phyloP scores from a whole-genome alignment of 371 early-diverging fungal genomes.

The Mortierella sp. region DNA sequence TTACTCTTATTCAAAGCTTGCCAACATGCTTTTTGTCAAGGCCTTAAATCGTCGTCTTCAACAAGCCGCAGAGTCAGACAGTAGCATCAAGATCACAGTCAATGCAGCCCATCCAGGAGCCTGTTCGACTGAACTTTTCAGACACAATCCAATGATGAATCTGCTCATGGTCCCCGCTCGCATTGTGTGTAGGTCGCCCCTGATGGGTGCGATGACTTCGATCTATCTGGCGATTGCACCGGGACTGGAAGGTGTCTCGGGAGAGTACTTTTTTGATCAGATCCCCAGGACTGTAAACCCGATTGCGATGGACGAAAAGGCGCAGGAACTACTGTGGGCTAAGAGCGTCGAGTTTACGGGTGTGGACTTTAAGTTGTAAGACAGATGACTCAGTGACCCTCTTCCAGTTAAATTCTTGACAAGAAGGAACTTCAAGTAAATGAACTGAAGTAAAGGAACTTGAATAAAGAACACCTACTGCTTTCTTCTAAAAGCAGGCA shows the following conservation, averaged over 20 bases:
- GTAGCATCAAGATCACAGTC: slow-evolving; percentile 48
- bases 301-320: slow-evolving; percentile 20
- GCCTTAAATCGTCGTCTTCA: slow-evolving; percentile 57
- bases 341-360: slow-evolving; percentile 48
- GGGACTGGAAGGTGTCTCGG: slow-evolving; percentile 54
- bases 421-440: too few relatives aligned
- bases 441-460: too few relatives aligned
- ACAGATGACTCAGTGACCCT: not conserved
- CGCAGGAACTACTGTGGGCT: slow-evolving; percentile 40
- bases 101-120: slow-evolving; percentile 68
- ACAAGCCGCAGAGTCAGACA: slow-evolving; percentile 13
- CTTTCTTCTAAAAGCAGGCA: too few relatives aligned
- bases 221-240: slow-evolving; percentile 60
- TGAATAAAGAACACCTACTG: too few relatives aligned
- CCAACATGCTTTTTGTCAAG: slow-evolving; percentile 68
- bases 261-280: slow-evolving; percentile 55
- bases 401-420: too few relatives aligned
- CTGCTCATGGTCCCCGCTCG: slow-evolving; percentile 13
- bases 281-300: slow-evolving; percentile 31
- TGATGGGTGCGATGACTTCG: slow-evolving; percentile 59
- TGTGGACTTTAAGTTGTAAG: slow-evolving; percentile 23
- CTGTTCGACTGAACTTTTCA: slow-evolving; percentile 57
- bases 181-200: slow-evolving; percentile 35
- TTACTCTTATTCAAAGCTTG: slow-evolving; percentile 69
- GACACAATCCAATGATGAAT: slow-evolving; percentile 41